A percentile compares a stretch with the other conserved stretches of the same genome.
phyloP scores from a whole-genome alignment of 2,329 filamentous ascomycete species.

The Fusarium sp. region DNA sequence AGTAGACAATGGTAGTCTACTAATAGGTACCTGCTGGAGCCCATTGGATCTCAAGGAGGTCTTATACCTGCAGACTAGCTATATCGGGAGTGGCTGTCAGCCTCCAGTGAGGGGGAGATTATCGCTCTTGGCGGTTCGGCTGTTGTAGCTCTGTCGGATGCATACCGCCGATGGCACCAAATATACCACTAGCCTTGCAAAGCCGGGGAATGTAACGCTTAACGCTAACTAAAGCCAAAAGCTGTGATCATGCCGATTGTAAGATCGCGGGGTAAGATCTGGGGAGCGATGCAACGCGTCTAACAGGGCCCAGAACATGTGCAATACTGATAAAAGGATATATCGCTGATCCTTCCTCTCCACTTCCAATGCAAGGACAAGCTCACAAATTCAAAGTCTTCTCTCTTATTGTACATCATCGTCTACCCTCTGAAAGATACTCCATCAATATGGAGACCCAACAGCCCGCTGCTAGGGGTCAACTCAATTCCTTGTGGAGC shows the following conservation, averaged over 20 bases:
- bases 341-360: neutral
- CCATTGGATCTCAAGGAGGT: neutral
- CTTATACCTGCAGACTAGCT: neutral
- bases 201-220: neutral
- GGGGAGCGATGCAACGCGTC: neutral
- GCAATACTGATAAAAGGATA: neutral
- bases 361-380: neutral
- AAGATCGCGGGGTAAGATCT: neutral
- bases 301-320: neutral
- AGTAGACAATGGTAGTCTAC: neutral
- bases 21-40: neutral
- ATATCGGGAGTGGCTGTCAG: neutral
- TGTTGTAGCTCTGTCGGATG: neutral
- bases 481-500: neutral
- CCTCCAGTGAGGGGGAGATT: neutral
- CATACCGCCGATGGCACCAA: neutral
- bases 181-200: neutral
- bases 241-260: neutral
- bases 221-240: neutral
- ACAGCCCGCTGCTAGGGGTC: neutral
- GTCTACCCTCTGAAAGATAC: neutral
- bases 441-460: neutral
- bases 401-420: neutral
- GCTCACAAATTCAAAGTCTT: rapidly evolving
- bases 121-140: neutral